Conservation (phyloP, 257 asterid species). For the Dorcoceras hygrometricum region DNA sequence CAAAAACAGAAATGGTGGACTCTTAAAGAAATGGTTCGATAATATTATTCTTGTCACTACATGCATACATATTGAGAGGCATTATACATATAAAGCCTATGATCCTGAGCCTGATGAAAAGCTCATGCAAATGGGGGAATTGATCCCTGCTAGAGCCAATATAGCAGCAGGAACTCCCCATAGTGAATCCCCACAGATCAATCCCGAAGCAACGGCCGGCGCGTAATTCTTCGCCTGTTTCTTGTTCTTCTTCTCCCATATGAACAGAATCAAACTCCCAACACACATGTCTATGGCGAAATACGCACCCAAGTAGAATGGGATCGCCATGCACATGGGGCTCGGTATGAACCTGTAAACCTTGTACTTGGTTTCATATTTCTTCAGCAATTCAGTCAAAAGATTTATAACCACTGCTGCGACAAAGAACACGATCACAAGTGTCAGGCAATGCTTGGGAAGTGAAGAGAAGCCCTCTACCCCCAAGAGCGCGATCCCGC, state of each 20-base stretch:
- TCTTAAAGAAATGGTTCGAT: no score
- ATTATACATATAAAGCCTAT: no score
- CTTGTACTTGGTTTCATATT: conserved; percentile 26
- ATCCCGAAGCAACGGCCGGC: conserved; percentile 47
- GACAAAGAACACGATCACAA: conserved; percentile 32
- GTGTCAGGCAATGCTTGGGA: conserved; percentile 34
- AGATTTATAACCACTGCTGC: conserved; percentile 46
- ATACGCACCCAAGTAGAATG: conserved; percentile 46
- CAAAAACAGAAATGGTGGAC: no score
- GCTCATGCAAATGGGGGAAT: conserved; percentile 48
- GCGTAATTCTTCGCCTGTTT: conserved; percentile 27
- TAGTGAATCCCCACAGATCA: conserved; percentile 47
- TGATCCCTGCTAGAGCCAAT: conserved; percentile 35
- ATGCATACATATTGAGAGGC: no score
- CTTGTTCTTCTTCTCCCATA: conserved; percentile 27
- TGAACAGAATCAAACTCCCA: conserved; percentile 45
- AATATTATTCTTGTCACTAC: no score
- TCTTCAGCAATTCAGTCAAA: conserved; percentile 10
- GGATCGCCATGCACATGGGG: conserved; percentile 56
- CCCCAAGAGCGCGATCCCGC: conserved; percentile 34
- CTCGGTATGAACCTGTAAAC: conserved; percentile 42
- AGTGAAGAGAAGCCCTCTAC: conserved; percentile 36
- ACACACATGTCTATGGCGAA: conserved; percentile 59
- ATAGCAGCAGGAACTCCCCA: conserved; percentile 51
- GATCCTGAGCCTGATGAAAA: conserved; percentile 15